These are phyloP conservation scores for Barnettozyma vustinii DNA, from an alignment of 805 yeast genomes.

Conservation along the genomic window DNA sequence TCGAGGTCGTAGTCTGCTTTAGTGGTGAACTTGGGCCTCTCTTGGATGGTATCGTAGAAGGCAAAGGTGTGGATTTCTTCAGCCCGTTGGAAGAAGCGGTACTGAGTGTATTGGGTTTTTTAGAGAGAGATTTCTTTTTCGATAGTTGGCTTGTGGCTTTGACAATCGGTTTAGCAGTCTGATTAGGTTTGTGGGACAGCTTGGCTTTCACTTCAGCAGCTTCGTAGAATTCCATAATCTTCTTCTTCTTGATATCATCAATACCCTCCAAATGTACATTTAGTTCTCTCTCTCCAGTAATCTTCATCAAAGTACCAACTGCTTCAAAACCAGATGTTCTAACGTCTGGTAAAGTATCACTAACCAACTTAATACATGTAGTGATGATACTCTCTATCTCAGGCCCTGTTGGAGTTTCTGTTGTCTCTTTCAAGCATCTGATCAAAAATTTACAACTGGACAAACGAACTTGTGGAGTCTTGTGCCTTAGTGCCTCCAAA, in stretches of 20 bases:
- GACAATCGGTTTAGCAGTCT: slow-evolving; percentile 14
- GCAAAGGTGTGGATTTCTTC: slow-evolving; percentile 10
- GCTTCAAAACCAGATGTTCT: slow-evolving; percentile 73
- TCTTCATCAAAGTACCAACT: slow-evolving; percentile 76
- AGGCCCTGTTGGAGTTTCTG: slow-evolving; percentile 39
- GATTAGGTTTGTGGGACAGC: slow-evolving; percentile 23
- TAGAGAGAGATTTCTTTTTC: slow-evolving; percentile 10
- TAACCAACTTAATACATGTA: slow-evolving; percentile 53
- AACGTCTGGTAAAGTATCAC: slow-evolving; percentile 81
- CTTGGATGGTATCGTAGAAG: slow-evolving; percentile 52
- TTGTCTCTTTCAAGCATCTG: slow-evolving; percentile 53
- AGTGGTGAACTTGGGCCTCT: slow-evolving; percentile 69
- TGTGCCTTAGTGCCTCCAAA: slow-evolving; percentile 57
- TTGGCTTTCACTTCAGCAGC: slow-evolving; percentile 50
- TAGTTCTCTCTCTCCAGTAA: slow-evolving; percentile 70
- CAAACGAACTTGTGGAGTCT: slow-evolving; percentile 76
- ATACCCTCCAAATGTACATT: slow-evolving; percentile 56
- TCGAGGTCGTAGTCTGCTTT: slow-evolving; percentile 31
- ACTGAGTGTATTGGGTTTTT: slow-evolving; percentile 6
- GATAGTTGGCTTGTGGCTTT: slow-evolving; percentile 11
- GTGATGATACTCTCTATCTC: slow-evolving; percentile 58
- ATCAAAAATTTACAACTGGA: slow-evolving; percentile 63
- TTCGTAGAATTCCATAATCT: slow-evolving; percentile 56
- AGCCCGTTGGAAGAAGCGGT: slow-evolving; percentile 8
- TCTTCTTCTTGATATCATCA: slow-evolving; percentile 69